Percentiles rank a stretch among this genome's conserved stretches.
These are phyloP conservation scores for Coemansia sp. DNA, from an alignment of 192 early-diverging fungal genomes.

Conservation along the genomic window DNA sequence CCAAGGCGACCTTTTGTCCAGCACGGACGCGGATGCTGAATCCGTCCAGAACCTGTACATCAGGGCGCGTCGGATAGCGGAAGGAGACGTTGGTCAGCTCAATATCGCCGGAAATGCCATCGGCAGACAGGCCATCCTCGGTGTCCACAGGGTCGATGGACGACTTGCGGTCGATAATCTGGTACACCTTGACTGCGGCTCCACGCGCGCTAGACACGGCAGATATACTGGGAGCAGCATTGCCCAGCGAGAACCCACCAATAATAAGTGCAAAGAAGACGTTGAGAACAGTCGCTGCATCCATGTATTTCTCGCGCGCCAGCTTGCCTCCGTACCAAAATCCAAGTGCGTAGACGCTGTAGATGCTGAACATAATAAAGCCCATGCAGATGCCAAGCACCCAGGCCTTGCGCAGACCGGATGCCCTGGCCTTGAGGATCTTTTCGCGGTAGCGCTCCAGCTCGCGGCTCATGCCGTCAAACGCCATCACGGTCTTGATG, in stretches of 20 bases:
- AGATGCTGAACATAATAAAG: slow-evolving; percentile 75
- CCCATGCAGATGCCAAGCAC: slow-evolving; percentile 72
- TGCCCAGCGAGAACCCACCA: slow-evolving; percentile 75
- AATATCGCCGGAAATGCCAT: slow-evolving; percentile 65
- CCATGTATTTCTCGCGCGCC: slow-evolving; percentile 58
- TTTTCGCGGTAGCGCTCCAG: slow-evolving; percentile 61
- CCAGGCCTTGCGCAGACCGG: slow-evolving; percentile 66
- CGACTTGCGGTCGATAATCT: slow-evolving; percentile 80
- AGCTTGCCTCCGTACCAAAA: slow-evolving; percentile 82
- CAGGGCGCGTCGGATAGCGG: slow-evolving; percentile 81
- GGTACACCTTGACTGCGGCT: slow-evolving; percentile 80
- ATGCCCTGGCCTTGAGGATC: slow-evolving; percentile 64
- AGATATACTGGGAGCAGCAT: slow-evolving; percentile 72
- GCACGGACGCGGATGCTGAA: slow-evolving; percentile 70
- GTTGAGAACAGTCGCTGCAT: slow-evolving; percentile 64
- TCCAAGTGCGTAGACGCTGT: slow-evolving; percentile 74
- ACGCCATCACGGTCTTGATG: slow-evolving; percentile 88
- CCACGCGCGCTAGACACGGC: slow-evolving; percentile 77
- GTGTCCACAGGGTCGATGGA: slow-evolving; percentile 67
- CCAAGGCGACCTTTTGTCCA: slow-evolving; percentile 89
- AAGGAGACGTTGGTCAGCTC: slow-evolving; percentile 80
- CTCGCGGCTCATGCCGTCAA: slow-evolving; percentile 78
- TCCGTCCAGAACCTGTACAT: slow-evolving; percentile 76
- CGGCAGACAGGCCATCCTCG: slow-evolving; percentile 41
- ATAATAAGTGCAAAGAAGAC: slow-evolving; percentile 91